Evolutionary conservation across 2,329 filamentous ascomycete genomes (phyloP).

Genomic region (Penicillium sclerotigenum): DNA sequence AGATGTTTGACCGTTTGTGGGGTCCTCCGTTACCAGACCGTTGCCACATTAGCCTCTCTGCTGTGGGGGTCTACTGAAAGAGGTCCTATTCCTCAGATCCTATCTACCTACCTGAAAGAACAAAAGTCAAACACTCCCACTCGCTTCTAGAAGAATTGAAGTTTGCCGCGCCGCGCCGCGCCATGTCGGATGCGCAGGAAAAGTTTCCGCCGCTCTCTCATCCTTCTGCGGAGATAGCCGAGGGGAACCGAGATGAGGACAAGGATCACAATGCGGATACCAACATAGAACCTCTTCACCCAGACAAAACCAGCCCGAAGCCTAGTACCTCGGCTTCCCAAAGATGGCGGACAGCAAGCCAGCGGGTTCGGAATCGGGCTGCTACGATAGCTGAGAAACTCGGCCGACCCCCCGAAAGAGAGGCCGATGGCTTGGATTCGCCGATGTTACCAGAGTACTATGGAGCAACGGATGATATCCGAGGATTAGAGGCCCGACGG

Average conservation of each 20-base stretch:
- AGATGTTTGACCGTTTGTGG: slow-evolving; percentile 11
- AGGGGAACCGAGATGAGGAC: not conserved
- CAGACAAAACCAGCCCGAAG: slow-evolving; percentile 10
- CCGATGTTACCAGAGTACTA: slow-evolving; percentile 21
- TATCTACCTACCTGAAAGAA: not conserved
- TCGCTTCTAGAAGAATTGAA: not conserved
- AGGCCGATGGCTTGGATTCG: slow-evolving; percentile 22
- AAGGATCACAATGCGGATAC: not conserved
- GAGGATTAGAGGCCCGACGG: slow-evolving; percentile 18
- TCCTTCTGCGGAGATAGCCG: slow-evolving; percentile 2
- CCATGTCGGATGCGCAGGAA: slow-evolving; percentile 14
- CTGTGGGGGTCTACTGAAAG: not conserved
- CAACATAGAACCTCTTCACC: not conserved
- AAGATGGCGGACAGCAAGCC: slow-evolving; percentile 22
- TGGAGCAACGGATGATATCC: slow-evolving; percentile 25
- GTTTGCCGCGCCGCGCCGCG: not conserved
- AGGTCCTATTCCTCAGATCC: not conserved
- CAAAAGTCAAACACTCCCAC: not conserved
- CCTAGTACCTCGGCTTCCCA: slow-evolving; percentile 6
- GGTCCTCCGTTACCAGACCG: not conserved
- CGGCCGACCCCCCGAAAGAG: slow-evolving; percentile 22
- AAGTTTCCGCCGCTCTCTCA: slow-evolving; percentile 5
- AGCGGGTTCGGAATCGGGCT: slow-evolving; percentile 18
- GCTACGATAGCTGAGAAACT: slow-evolving; percentile 21
- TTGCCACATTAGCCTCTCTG: not conserved